These are phyloP conservation scores for Populus hybrid DNA, from an alignment of 441 rosid genomes.

Conservation along the genomic window DNA sequence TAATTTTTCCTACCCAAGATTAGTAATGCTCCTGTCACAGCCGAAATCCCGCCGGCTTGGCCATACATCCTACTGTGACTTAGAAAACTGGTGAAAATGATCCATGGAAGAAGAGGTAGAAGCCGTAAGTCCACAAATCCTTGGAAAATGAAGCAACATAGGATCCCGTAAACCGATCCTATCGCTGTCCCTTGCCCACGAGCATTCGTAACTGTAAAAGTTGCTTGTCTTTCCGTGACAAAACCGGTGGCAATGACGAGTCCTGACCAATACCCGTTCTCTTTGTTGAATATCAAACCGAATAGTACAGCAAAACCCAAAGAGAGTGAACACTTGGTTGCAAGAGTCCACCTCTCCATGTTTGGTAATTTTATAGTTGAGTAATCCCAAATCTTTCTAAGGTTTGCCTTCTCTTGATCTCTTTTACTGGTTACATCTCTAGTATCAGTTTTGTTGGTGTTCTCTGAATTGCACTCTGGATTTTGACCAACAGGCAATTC, in stretches of 20 bases:
- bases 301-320: slow-evolving; percentile 70
- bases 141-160: slow-evolving; percentile 55
- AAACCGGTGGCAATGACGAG: slow-evolving; percentile 69
- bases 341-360: slow-evolving; percentile 47
- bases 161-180: slow-evolving; percentile 73
- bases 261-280: slow-evolving; percentile 78
- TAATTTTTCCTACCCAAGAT: slow-evolving; percentile 70
- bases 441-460: slow-evolving; percentile 5
- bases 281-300: slow-evolving; percentile 50
- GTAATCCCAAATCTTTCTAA: slow-evolving; percentile 20
- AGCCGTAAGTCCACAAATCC: slow-evolving; percentile 39
- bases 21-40: slow-evolving; percentile 58
- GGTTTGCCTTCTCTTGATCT: slow-evolving; percentile 13
- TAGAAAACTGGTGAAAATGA: slow-evolving; percentile 55
- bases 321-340: slow-evolving; percentile 64
- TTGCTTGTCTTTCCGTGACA: slow-evolving; percentile 59
- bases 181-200: slow-evolving; percentile 74
- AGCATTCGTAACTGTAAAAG: slow-evolving; percentile 58
- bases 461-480: neutral
- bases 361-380: slow-evolving; percentile 24
- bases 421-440: slow-evolving; percentile 22
- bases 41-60: slow-evolving; percentile 62
- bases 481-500: slow-evolving; percentile 23
- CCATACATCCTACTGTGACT: slow-evolving; percentile 74
- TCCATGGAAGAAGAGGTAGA: slow-evolving; percentile 72